Percentiles rank a stretch among this genome's conserved stretches.
phyloP scores from a whole-genome alignment of 1,284 basidiomycete species.

The Moesziomyces sp. region DNA sequence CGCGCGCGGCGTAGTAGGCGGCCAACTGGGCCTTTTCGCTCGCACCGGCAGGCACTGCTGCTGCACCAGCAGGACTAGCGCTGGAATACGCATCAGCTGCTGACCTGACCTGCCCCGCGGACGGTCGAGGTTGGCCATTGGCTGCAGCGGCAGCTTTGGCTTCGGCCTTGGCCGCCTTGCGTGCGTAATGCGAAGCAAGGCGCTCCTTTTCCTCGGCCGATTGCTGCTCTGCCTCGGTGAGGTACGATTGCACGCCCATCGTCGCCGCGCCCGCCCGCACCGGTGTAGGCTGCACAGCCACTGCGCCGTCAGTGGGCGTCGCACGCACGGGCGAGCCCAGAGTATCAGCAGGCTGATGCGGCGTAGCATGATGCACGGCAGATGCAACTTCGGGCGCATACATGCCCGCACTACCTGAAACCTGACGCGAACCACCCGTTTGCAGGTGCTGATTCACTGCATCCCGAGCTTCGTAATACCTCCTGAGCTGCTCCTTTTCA shows the following conservation, averaged over 20 bases:
- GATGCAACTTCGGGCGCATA: constrained; percentile 37
- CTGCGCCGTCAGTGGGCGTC: background rate
- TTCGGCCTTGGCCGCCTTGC: constrained; percentile 34
- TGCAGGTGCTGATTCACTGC: constrained; percentile 44
- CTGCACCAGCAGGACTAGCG: background rate
- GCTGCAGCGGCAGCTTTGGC: constrained; percentile 22
- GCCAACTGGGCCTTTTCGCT: constrained; percentile 48
- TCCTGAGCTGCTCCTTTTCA: constrained; percentile 56
- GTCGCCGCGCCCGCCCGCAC: background rate
- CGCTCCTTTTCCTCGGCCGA: constrained; percentile 41
- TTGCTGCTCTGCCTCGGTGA: constrained; percentile 45
- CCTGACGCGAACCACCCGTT: constrained; percentile 1
- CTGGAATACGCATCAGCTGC: background rate
- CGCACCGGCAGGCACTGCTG: constrained; percentile 3
- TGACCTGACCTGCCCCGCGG: no score
- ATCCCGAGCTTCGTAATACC: constrained; percentile 57
- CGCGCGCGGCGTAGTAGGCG: constrained; percentile 45
- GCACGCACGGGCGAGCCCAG: constrained; percentile 14
- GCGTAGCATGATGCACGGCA: constrained; percentile 36
- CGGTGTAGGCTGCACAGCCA: constrained; percentile 1
- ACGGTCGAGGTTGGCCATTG: background rate
- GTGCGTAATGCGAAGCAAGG: constrained; percentile 43
- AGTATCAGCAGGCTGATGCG: constrained; percentile 36
- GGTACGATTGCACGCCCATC: constrained; percentile 19
- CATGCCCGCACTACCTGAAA: constrained; percentile 4